Evolutionary conservation across 305 asterid species (phyloP), one percentile per base, ranked within the genome.

Genomic region (Stenogyne calaminthoides): DNA sequence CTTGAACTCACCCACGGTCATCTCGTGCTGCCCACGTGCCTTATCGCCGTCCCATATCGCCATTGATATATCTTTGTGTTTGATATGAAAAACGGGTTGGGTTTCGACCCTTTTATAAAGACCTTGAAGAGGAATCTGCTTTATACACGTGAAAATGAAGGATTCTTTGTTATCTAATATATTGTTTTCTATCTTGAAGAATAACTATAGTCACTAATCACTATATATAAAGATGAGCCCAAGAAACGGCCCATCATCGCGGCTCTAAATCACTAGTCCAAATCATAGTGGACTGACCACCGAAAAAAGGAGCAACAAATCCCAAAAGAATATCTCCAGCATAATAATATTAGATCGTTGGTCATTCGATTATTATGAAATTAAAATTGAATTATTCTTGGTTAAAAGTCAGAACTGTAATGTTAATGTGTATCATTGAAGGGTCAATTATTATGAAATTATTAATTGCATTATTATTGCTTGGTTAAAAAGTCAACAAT

Each of bases 1-100:
- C 78, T 78, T 75, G 79, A 81, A 81, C 51, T 81, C 85, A 16
- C 75, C 83, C 11, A 39, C 32, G 29, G 58, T 67, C 65, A 78
- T 75, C 73, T 68, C 64, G 36, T 59, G 29, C 56, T 56, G 63
- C 46, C 76, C 76, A 1, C 75, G 75, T 42, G 75, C 46, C 64
- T 39, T 58, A 1, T 44, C 75, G 19, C 55, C 12, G 1, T 9
- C 6, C 2, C 62, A 18, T 19, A 70, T 4, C 2, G 72, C 76
- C 80, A 76, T 76, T 25, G 34, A 5, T 16, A 1, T 29, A 27
- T 27, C 32, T 70, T 2, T 27, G 1, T 7, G 9, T 27, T 57
- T 63, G 34, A 9, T 63, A 37, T 39, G 52, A 16, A 37, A 1
- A 10, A 63, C 25, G 20, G 16, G 7, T 27, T 11, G 64, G 20